A percentile compares a stretch with the other conserved stretches of the same genome.
phyloP scores from a whole-genome alignment of 2,329 filamentous ascomycete species.

The Diaporthe humulicola region DNA sequence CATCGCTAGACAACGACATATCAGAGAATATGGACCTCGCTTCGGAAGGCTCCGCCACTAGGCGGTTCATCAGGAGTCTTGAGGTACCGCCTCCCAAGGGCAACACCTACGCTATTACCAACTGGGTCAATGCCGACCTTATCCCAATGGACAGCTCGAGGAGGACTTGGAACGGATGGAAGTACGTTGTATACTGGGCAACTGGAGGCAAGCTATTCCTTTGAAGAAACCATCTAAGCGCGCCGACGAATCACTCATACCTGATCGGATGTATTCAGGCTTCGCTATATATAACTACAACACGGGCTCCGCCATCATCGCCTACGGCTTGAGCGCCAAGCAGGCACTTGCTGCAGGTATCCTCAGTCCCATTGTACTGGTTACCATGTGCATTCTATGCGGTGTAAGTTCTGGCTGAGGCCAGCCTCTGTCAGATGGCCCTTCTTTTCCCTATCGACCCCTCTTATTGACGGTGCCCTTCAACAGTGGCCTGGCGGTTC shows the following conservation, averaged over 20 bases:
- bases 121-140: conserved; percentile 33
- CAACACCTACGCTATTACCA: conserved; percentile 28
- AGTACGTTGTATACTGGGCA: conserved; percentile 34
- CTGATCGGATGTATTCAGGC: not conserved
- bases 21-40: conserved; percentile 18
- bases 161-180: conserved; percentile 33
- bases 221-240: not conserved
- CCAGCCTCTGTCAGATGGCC: not conserved
- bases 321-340: conserved; percentile 33
- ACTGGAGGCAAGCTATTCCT: conserved; percentile 25
- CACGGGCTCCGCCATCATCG: conserved; percentile 32
- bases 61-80: conserved; percentile 17
- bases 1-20: not conserved
- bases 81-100: conserved; percentile 24
- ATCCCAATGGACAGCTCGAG: conserved; percentile 33
- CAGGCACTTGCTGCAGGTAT: conserved; percentile 31
- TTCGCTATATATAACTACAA: conserved; percentile 37
- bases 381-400: conserved; percentile 29
- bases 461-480: not conserved
- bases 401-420: conserved; percentile 17
- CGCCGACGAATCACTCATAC: not conserved
- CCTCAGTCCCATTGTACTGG: conserved; percentile 30
- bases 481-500: conserved; percentile 31
- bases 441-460: not conserved
- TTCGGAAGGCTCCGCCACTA: conserved; percentile 19